A percentile compares a stretch with the other conserved stretches of the same genome.
These are phyloP conservation scores for Amanita subjunquillea DNA, from an alignment of 768 basidiomycete genomes.

Conservation along the genomic window DNA sequence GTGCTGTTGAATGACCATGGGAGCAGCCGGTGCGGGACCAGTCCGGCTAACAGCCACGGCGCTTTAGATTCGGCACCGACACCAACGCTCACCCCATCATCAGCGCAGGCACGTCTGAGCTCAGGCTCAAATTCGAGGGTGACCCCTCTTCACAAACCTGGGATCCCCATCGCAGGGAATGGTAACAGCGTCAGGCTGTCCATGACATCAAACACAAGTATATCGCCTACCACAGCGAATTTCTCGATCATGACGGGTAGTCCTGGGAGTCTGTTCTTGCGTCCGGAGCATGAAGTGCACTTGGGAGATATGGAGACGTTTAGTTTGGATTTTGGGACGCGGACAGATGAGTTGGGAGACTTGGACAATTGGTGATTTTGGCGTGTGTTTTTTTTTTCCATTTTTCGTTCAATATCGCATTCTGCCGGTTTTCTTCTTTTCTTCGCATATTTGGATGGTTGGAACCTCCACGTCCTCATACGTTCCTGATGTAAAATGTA, in stretches of 20 bases:
- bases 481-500: background rate
- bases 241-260: constrained; percentile 51
- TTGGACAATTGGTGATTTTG: too few relatives aligned
- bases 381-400: background rate
- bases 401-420: background rate
- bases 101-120: background rate
- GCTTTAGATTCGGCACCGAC: background rate
- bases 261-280: constrained; percentile 57
- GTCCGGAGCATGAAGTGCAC: constrained; percentile 67
- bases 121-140: background rate
- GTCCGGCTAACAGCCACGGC: background rate
- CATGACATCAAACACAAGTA: constrained; percentile 30
- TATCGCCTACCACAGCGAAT: constrained; percentile 57
- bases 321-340: constrained; percentile 30
- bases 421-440: too few relatives aligned
- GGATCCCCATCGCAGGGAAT: background rate
- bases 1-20: constrained; percentile 1
- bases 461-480: background rate
- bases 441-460: too few relatives aligned
- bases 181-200: constrained; percentile 20
- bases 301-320: constrained; percentile 56
- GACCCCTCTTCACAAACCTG: constrained; percentile 4
- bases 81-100: background rate
- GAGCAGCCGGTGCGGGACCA: background rate
- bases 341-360: constrained; percentile 12